phyloP scores from a whole-genome alignment of 257 asterid genomes.

The Leptodermis oblonga region DNA sequence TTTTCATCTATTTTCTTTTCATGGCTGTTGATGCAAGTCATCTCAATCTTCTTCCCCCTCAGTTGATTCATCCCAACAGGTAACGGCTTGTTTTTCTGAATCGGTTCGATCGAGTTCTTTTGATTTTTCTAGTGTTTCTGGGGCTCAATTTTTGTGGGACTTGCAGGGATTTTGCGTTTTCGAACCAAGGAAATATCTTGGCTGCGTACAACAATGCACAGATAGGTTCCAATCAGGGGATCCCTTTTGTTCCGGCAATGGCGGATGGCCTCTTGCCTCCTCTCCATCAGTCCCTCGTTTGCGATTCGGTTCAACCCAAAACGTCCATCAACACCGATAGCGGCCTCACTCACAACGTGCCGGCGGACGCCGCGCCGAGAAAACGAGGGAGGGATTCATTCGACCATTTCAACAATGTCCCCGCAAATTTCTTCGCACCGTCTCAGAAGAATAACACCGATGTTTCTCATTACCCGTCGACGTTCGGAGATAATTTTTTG shows the following conservation, averaged over 20 bases:
- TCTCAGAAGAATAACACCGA: conserved; percentile 17
- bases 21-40: conserved; percentile 87
- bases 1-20: neutral
- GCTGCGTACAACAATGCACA: conserved; percentile 27
- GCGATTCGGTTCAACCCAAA: conserved; percentile 45
- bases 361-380: conserved; percentile 22
- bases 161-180: conserved; percentile 34
- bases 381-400: conserved; percentile 53
- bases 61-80: conserved; percentile 39
- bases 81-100: conserved; percentile 12
- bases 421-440: neutral
- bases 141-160: neutral
- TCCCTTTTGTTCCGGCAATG: conserved; percentile 28
- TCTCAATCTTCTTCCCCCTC: conserved; percentile 39
- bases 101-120: neutral
- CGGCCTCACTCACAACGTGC: conserved; percentile 40
- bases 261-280: conserved; percentile 32
- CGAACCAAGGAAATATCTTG: conserved; percentile 22
- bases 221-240: conserved; percentile 27
- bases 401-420: conserved; percentile 23
- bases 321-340: conserved; percentile 59
- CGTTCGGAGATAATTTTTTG: conserved; percentile 35
- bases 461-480: conserved; percentile 21
- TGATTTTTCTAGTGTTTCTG: neutral
- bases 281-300: conserved; percentile 31